Evolutionary conservation across 2,329 filamentous ascomycete genomes (phyloP).

Genomic region (Fusarium abutilonis): DNA sequence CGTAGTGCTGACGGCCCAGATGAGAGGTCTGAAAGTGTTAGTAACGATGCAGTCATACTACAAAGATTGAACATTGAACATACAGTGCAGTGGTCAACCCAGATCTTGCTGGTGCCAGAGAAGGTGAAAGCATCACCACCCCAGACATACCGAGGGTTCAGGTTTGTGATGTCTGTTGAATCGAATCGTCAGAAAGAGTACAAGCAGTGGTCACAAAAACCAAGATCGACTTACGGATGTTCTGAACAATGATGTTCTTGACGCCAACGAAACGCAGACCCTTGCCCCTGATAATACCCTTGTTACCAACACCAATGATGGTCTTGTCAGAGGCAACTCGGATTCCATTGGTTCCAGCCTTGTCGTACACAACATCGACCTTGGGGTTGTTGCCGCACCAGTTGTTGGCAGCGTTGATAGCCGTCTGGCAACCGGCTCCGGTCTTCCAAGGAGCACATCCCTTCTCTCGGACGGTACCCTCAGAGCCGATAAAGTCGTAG

Average conservation of each 20-base stretch:
- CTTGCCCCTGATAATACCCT: conserved; percentile 66
- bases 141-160: conserved; percentile 68
- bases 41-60: too few relatives aligned
- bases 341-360: conserved; percentile 60
- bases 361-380: conserved; percentile 58
- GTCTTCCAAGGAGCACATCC: conserved; percentile 69
- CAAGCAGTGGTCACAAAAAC: too few relatives aligned
- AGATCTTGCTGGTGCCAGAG: conserved; percentile 55
- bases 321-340: conserved; percentile 66
- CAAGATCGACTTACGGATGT: conserved; percentile 49
- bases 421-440: conserved; percentile 61
- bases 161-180: conserved; percentile 55
- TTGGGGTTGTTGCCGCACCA: conserved; percentile 65
- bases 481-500: conserved; percentile 64
- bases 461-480: conserved; percentile 61
- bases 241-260: conserved; percentile 66
- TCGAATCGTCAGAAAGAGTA: too few relatives aligned
- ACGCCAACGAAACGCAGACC: conserved; percentile 52
- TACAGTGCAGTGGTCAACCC: conserved; percentile 53
- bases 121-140: conserved; percentile 66
- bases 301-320: conserved; percentile 61
- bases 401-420: conserved; percentile 64
- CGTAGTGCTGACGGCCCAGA: conserved; percentile 68
- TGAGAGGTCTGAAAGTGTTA: conserved; percentile 62
- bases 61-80: too few relatives aligned